Conservation (phyloP, 352 stramenopile genomes). For the Halophytophthora polymorphica region DNA sequence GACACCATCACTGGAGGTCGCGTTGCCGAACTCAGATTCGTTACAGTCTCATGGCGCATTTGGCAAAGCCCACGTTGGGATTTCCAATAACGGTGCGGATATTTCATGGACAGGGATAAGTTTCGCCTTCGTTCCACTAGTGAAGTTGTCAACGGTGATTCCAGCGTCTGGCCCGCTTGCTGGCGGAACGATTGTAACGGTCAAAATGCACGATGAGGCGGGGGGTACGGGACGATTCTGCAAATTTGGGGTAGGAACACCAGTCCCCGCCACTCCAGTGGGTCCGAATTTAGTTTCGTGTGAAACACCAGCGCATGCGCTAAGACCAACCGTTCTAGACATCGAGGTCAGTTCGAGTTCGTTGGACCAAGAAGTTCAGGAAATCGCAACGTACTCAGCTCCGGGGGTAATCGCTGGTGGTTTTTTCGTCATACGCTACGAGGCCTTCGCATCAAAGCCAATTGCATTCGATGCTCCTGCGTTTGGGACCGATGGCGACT, state of each 20-base stretch:
- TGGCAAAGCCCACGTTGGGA: conserved; percentile 22
- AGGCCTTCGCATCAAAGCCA: conserved; percentile 4
- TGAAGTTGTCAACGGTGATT: conserved; percentile 10
- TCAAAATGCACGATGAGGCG: background rate
- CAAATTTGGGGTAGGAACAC: conserved; percentile 21
- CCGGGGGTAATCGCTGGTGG: conserved; percentile 11
- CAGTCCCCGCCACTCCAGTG: conserved; percentile 4
- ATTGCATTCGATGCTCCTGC: conserved; percentile 32
- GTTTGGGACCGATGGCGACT: conserved; percentile 14
- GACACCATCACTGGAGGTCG: conserved; percentile 20
- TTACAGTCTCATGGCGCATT: conserved; percentile 17
- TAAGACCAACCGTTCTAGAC: conserved; percentile 17
- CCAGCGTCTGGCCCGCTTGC: conserved; percentile 18
- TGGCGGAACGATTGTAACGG: conserved; percentile 26
- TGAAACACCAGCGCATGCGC: conserved; percentile 14
- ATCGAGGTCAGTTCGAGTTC: conserved; percentile 6
- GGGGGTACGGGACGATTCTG: conserved; percentile 26
- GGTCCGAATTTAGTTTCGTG: conserved; percentile 19
- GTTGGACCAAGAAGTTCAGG: conserved; percentile 22
- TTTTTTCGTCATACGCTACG: conserved; percentile 26
- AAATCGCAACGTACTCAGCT: conserved; percentile 16
- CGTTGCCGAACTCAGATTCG: conserved; percentile 7
- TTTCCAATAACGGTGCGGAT: conserved; percentile 55
- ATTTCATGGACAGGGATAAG: conserved; percentile 19
- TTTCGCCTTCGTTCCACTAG: conserved; percentile 27